Conservation (phyloP, 2,329 filamentous ascomycete genomes). For the Knoxdaviesia capensis region DNA sequence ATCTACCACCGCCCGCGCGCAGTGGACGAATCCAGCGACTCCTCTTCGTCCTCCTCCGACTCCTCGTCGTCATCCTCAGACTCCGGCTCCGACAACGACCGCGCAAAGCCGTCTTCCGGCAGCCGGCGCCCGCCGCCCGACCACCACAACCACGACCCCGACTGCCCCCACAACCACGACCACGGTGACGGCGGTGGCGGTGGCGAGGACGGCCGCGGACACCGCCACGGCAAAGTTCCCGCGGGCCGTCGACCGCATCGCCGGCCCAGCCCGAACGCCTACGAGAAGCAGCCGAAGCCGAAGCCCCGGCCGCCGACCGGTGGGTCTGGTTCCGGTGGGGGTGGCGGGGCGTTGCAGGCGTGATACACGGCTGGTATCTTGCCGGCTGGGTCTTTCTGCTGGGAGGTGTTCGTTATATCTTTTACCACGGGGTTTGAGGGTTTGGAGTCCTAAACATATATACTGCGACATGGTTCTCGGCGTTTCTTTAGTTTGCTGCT, state of each 20-base stretch:
- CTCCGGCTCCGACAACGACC: slow-evolving; percentile 18
- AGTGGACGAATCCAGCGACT: slow-evolving; percentile 64
- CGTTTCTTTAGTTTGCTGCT: no score
- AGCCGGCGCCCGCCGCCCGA: slow-evolving; percentile 10
- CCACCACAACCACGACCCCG: slow-evolving; percentile 12
- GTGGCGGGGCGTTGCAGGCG: no score
- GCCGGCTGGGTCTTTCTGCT: no score
- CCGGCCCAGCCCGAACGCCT: slow-evolving; percentile 56
- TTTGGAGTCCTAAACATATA: no score
- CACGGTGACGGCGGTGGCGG: slow-evolving; percentile 18
- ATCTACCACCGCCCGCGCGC: slow-evolving; percentile 82
- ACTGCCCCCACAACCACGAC: slow-evolving; percentile 10
- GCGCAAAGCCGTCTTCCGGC: slow-evolving; percentile 7
- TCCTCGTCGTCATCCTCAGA: slow-evolving; percentile 32
- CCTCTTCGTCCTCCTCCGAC: slow-evolving; percentile 37
- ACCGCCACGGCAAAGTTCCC: slow-evolving; percentile 9
- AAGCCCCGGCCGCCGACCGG: no score
- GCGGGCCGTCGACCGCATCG: slow-evolving; percentile 13
- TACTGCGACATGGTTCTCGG: no score
- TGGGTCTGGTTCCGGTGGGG: no score
- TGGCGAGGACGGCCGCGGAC: slow-evolving; percentile 16
- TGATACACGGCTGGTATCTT: no score
- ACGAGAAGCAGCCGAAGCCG: slow-evolving; percentile 43
- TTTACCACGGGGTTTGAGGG: no score
- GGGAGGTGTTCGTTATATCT: no score